Base-by-base conservation (phyloP, 1,139 yeast genomes). In the Blastobotrys petasosporus region DNA sequence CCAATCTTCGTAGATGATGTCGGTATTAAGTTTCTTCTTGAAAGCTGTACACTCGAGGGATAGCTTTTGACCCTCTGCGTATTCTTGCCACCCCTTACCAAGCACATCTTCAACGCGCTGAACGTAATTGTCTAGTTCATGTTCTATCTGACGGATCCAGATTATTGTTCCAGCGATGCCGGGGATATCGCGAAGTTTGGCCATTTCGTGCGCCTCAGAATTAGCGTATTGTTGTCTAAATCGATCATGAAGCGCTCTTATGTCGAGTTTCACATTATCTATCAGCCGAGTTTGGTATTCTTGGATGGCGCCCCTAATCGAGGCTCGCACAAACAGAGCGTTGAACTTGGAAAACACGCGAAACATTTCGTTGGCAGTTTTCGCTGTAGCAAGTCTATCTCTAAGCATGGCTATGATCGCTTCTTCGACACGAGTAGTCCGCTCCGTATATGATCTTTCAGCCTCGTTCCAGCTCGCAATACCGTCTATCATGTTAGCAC, bases 71-170 rank as follows among this genome's bases (percentile, higher is more conserved):
- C 96, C 97, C 42, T 82, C 81, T 0, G 90, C 79, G 55, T 82
- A 85, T 37, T 77, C 72, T 42, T 68, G 70, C 97, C 97, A 90
- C 29, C 81, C 83, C 11, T 69, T 59, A 0, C 97, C 95, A 9
- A 90, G 69, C 1, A 80, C 71, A 11, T 71, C 60, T 41, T 75
- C 77, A 7, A 80, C 65, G 36, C 76, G 67, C 9, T 63, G 56
- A 47, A 70, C 58, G 25, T 78, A 61, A 36, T 63, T 62, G 10
- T 66, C 62, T 2, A 79, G 55, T 46, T 74, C 75, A 23, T 63
- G 54, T 33, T 68, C 71, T 9, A 78, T 65, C 53, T 79, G 81
- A 20, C 65, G 67, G 12, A 73, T 72, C 79, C 82, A 76, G 2
- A 74, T 60, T 6, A 80, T 59, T 0, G 73, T 62, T 1, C 77